Conservation (phyloP, 2,329 filamentous ascomycete genomes). For the Trichoderma asperellum region DNA sequence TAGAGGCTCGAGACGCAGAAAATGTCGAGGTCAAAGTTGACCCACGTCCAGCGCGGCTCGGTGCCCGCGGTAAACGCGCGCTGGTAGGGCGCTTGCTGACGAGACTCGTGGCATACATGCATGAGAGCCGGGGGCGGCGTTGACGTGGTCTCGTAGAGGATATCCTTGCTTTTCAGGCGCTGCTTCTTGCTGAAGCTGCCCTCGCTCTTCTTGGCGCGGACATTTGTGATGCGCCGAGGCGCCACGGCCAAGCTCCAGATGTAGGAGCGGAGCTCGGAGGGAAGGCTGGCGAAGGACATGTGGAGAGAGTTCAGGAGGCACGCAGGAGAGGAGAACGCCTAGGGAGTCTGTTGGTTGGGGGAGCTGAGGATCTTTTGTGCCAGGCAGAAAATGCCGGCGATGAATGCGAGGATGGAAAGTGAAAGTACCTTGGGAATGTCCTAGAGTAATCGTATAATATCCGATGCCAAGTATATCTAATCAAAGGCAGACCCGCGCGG, state of each 20-base stretch:
- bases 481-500: neutral
- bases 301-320: neutral
- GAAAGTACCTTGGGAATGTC: neutral
- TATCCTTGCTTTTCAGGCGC: neutral
- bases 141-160: constrained; percentile 28
- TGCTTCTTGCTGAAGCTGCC: neutral
- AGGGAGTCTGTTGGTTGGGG: neutral
- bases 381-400: neutral
- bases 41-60: constrained; percentile 28
- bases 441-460: neutral
- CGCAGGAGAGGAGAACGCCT: neutral
- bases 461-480: neutral
- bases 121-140: constrained; percentile 23
- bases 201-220: neutral
- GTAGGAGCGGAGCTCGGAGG: neutral
- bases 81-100: constrained; percentile 24
- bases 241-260: neutral
- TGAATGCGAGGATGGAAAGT: neutral
- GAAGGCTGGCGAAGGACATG: neutral
- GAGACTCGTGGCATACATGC: constrained; percentile 29
- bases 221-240: neutral
- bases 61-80: constrained; percentile 13
- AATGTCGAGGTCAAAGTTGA: constrained; percentile 13
- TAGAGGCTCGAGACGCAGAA: constrained; percentile 8
- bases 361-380: neutral